phyloP scores from a whole-genome alignment of 2,329 filamentous ascomycete genomes.

The Sporothrix globosa region DNA sequence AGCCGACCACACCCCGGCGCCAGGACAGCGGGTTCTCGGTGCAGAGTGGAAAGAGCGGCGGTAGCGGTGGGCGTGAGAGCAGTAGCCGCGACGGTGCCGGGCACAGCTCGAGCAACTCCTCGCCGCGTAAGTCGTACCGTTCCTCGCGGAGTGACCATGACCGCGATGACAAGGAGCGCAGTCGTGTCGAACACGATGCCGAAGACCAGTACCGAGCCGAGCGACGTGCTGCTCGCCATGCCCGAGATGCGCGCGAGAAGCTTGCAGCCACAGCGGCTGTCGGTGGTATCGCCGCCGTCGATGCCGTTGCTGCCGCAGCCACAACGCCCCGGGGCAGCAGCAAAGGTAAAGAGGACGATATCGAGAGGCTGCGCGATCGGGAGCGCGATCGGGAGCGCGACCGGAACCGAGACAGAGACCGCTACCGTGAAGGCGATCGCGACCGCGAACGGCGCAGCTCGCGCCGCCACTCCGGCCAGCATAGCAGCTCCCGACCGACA shows the following conservation, averaged over 20 bases:
- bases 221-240: slow-evolving; percentile 46
- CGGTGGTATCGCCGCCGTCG: slow-evolving; percentile 37
- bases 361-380: slow-evolving; percentile 37
- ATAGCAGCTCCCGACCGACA: slow-evolving; percentile 33
- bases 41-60: slow-evolving; percentile 21
- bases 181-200: slow-evolving; percentile 28
- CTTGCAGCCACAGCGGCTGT: slow-evolving; percentile 30
- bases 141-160: slow-evolving; percentile 21
- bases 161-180: slow-evolving; percentile 15
- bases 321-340: slow-evolving; percentile 34
- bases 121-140: slow-evolving; percentile 33
- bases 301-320: slow-evolving; percentile 39
- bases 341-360: slow-evolving; percentile 36
- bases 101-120: slow-evolving; percentile 36
- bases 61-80: not conserved
- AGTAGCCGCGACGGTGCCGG: not conserved
- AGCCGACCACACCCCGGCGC: slow-evolving; percentile 48
- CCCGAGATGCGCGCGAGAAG: slow-evolving; percentile 37
- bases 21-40: slow-evolving; percentile 51
- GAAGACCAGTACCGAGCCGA: slow-evolving; percentile 56
- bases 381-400: slow-evolving; percentile 38
- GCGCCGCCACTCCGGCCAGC: slow-evolving; percentile 35
- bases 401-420: slow-evolving; percentile 36
- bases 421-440: slow-evolving; percentile 34
- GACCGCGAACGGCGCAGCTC: slow-evolving; percentile 38